phyloP scores from a whole-genome alignment of 2,329 filamentous ascomycete species.

The Taxawa tesnikishii region DNA sequence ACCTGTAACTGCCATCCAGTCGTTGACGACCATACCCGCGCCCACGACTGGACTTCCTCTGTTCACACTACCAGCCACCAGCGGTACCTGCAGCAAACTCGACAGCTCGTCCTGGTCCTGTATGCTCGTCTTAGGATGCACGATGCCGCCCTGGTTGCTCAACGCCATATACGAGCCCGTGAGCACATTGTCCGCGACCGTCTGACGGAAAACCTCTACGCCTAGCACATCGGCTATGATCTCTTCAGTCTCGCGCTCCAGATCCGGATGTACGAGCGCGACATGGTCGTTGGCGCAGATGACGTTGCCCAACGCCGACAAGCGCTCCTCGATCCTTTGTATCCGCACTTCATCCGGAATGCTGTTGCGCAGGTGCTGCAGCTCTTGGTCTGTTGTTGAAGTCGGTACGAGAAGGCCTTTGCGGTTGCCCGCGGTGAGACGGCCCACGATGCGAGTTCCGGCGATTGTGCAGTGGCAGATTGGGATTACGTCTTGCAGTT shows the following conservation, averaged over 20 bases:
- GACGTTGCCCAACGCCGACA: conserved; percentile 92
- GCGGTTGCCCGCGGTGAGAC: conserved; percentile 91
- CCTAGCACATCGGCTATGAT: conserved; percentile 91
- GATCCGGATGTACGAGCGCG: conserved; percentile 86
- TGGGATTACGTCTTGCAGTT: conserved; percentile 93
- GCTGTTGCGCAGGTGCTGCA: conserved; percentile 91
- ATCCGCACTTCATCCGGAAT: conserved; percentile 88
- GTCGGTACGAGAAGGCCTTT: conserved; percentile 95
- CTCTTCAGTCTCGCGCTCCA: conserved; percentile 96
- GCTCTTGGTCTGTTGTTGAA: conserved; percentile 91
- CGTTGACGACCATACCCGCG: conserved; percentile 91
- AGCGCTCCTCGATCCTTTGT: conserved; percentile 91
- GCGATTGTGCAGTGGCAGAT: conserved; percentile 96
- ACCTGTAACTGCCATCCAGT: conserved; percentile 91
- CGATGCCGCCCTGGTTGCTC: conserved; percentile 90
- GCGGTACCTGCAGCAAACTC: conserved; percentile 83
- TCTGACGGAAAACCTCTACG: conserved; percentile 86
- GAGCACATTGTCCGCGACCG: conserved; percentile 91
- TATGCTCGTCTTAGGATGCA: conserved; percentile 93
- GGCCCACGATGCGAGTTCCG: conserved; percentile 88
- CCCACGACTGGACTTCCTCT: conserved; percentile 90
- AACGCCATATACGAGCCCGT: conserved; percentile 95
- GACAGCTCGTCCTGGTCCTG: conserved; percentile 97
- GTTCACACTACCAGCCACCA: conserved; percentile 91
- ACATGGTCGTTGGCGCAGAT: conserved; percentile 96